Evolutionary conservation across 306 rosid species (phyloP).

Genomic region (Dalbergia oliveri): DNA sequence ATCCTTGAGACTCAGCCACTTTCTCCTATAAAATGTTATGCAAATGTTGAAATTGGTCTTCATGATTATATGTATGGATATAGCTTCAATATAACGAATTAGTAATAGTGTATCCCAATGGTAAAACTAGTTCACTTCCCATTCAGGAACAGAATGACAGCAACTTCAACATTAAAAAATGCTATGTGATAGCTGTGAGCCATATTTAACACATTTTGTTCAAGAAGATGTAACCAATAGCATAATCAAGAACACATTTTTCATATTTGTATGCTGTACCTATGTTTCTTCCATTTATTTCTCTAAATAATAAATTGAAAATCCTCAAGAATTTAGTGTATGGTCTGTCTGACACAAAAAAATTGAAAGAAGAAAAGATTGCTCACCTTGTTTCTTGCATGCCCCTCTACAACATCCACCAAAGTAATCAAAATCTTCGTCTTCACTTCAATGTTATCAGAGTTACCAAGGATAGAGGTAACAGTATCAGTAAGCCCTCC

Average conservation of each 20-base stretch:
- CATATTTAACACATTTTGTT: slow-evolving; percentile 7
- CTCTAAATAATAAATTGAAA: slow-evolving; percentile 36
- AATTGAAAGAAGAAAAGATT: slow-evolving; percentile 32
- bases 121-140: slow-evolving; percentile 14
- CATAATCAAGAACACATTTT: slow-evolving; percentile 15
- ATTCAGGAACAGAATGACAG: slow-evolving; percentile 20
- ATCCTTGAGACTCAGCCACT: slow-evolving; percentile 66
- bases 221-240: slow-evolving; percentile 34
- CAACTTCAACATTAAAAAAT: slow-evolving; percentile 1
- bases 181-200: slow-evolving; percentile 8
- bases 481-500: slow-evolving; percentile 65
- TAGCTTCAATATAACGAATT: background rate
- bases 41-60: slow-evolving; percentile 23
- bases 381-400: slow-evolving; percentile 78
- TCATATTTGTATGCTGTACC: background rate
- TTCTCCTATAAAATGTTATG: slow-evolving; percentile 58
- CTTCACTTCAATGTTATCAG: slow-evolving; percentile 64
- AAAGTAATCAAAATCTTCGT: slow-evolving; percentile 66
- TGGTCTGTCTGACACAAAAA: slow-evolving; percentile 22
- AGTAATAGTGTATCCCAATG: background rate
- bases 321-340: background rate
- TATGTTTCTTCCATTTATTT: background rate
- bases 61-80: background rate
- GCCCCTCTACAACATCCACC: slow-evolving; percentile 74
- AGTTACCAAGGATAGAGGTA: slow-evolving; percentile 61